Conservation (phyloP, 306 rosid species). For the Rosa lucieae region DNA sequence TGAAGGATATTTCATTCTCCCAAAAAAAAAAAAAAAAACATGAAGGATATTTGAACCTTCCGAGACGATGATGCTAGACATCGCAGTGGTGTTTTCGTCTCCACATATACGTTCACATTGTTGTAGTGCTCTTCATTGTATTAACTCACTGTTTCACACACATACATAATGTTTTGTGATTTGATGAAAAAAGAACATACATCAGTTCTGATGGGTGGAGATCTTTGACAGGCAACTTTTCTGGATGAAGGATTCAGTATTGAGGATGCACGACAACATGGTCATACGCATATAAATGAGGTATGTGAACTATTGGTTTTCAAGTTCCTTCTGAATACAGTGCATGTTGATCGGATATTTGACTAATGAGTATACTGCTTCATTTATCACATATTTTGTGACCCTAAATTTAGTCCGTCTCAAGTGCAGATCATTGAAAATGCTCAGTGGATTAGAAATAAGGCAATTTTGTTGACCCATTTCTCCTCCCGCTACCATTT, state of each 20-base stretch:
- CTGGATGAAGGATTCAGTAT: conserved; percentile 74
- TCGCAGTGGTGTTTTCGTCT: neutral
- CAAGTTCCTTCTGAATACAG: neutral
- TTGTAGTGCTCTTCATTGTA: neutral
- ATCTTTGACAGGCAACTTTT: conserved; percentile 73
- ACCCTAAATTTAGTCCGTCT: conserved; percentile 12
- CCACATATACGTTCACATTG: neutral
- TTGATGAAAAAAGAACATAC: neutral
- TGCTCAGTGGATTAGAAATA: conserved; percentile 90
- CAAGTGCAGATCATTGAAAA: conserved; percentile 68
- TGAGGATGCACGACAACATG: conserved; percentile 83
- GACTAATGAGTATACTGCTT: conserved; percentile 15
- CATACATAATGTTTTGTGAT: neutral
- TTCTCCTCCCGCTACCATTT: conserved; percentile 85
- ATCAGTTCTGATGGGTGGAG: conserved; percentile 25
- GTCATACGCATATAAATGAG: conserved; percentile 87
- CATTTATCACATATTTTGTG: conserved; percentile 5
- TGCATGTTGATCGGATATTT: neutral
- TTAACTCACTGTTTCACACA: neutral
- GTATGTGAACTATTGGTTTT: conserved; percentile 37
- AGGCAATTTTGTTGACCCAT: conserved; percentile 84
- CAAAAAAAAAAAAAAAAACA: too few species aligned
- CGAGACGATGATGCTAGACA: neutral
- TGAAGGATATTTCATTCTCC: neutral
- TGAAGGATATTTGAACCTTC: neutral